Percentiles rank a stretch among this genome's conserved stretches.
These are phyloP conservation scores for Halophytophthora batemanensis DNA, from an alignment of 352 stramenopile species.

Conservation along the genomic window DNA sequence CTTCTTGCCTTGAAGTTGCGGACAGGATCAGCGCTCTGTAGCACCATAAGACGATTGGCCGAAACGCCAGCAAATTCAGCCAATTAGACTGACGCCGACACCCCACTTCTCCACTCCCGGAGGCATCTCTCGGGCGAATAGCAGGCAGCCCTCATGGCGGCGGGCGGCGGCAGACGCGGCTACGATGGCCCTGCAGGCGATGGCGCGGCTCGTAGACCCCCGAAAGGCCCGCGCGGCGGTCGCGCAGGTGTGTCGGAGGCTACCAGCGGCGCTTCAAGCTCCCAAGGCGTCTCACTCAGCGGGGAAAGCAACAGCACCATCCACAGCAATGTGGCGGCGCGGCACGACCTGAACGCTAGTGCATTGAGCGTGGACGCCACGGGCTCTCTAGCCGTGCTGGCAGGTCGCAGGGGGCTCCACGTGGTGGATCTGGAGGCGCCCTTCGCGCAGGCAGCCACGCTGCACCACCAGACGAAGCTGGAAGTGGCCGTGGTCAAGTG, in stretches of 20 bases:
- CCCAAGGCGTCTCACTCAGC: constrained; percentile 10
- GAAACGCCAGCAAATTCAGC: no score
- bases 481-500: constrained; percentile 80
- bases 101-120: no score
- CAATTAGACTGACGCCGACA: no score
- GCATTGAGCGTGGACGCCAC: constrained; percentile 75
- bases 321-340: constrained; percentile 54
- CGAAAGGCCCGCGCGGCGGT: no score
- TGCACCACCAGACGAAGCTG: constrained; percentile 81
- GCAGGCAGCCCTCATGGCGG: no score
- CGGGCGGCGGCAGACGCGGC: no score
- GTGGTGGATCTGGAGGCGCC: constrained; percentile 71
- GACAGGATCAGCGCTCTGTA: no score
- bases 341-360: constrained; percentile 61
- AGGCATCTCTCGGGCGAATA: no score
- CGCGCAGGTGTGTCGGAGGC: constrained; percentile 1
- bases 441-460: constrained; percentile 46
- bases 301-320: constrained; percentile 26
- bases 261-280: constrained; percentile 8
- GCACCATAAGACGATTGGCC: no score
- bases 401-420: constrained; percentile 64
- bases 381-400: constrained; percentile 60
- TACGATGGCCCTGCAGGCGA: no score
- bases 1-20: no score
- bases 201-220: no score